Evolutionary conservation across 345 rosid species (phyloP), one percentile per base, ranked within the genome.

Genomic region (Populus davidiana): DNA sequence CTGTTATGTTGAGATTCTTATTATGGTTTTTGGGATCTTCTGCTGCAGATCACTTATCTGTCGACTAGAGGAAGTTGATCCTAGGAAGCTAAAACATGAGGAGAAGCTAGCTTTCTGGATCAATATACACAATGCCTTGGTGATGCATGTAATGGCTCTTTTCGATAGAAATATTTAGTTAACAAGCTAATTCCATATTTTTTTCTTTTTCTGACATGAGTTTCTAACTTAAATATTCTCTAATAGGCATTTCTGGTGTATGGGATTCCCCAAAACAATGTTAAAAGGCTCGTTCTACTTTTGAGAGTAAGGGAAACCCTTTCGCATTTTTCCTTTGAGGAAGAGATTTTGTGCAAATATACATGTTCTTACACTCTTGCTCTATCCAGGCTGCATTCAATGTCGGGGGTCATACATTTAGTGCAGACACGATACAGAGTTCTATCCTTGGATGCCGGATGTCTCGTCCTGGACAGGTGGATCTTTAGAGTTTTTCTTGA

Each of bases 41-140:
- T 75, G 61, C 54, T 82, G 69, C 87, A 96, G 99, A 79, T 93
- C 92, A 43, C 90, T 92, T 36, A 87, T 96, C 63, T 85, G 91
- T 85, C 91, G 88, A 73, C 69, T 96, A 76, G 97, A 96, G 85
- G 87, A 88, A 68, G 88, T 93, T 0, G 80, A 91, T 85, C 97
- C 92, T 25, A 86, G 88, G 87, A 92, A 84, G 83, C 77, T 96
- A 85, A 89, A 87, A 73, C 91, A 90, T n/a, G 94, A 89, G 75
- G 99, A 96, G 86, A 93, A 92, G 85, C 82, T 96, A 33, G 97
- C 99, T 25, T 96, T 96, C 84, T 96, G 98, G 99, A 89, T 94
- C 82, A 96, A 96, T 65, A 79, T 93, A 75, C 99, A 96, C 86
- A 96, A 96, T 81, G 91, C 97, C 20, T 78, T 94, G 52, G 95